These are phyloP conservation scores for Chytriomyces sp. DNA, from an alignment of 192 early-diverging fungal genomes.

Conservation along the genomic window DNA sequence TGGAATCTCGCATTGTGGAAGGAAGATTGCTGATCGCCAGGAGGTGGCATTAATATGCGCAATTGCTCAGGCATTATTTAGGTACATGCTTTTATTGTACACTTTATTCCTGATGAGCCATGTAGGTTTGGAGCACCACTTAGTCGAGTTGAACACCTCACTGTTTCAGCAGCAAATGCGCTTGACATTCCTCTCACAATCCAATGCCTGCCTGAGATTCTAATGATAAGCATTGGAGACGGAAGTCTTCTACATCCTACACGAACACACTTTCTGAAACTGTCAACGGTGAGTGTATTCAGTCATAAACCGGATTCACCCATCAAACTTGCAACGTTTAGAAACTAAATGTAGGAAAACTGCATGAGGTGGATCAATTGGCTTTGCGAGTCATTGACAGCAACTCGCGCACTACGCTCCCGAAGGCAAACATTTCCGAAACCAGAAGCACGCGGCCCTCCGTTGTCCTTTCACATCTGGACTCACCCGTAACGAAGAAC, in stretches of 20 bases:
- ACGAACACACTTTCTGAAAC: slow-evolving; percentile 11
- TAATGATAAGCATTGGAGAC: slow-evolving; percentile 22
- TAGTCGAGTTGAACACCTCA: background rate
- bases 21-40: background rate
- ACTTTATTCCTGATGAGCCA: background rate
- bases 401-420: background rate
- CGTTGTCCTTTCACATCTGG: too few relatives aligned
- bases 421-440: background rate
- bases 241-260: background rate
- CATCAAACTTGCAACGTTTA: background rate
- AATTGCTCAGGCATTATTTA: slow-evolving; percentile 7
- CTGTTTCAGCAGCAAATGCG: background rate
- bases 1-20: background rate
- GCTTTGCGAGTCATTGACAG: slow-evolving; percentile 7
- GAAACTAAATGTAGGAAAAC: slow-evolving; percentile 16
- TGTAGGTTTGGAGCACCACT: slow-evolving; percentile 13
- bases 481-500: background rate
- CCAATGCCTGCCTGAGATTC: slow-evolving; percentile 9
- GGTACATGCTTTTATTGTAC: background rate
- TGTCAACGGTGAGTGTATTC: background rate
- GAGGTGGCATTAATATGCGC: slow-evolving; percentile 11
- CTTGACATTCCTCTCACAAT: slow-evolving; percentile 1
- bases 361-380: slow-evolving; percentile 22
- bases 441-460: background rate
- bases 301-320: background rate